Percentiles rank a stretch among this genome's conserved stretches.
These are phyloP conservation scores for Candida ortonii DNA, from an alignment of 805 yeast genomes.

Conservation along the genomic window DNA sequence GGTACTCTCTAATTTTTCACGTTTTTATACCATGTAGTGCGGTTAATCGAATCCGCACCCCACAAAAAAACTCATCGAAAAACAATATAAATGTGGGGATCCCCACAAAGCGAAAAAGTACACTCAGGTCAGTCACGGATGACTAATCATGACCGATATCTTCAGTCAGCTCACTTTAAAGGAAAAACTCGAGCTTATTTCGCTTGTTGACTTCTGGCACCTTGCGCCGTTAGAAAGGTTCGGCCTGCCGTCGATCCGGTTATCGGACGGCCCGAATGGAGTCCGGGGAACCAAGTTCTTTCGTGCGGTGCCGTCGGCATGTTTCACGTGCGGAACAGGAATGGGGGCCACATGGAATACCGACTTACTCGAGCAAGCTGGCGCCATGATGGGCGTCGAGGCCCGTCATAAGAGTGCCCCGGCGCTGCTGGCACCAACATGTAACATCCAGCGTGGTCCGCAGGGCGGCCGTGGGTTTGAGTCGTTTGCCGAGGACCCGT, in stretches of 20 bases:
- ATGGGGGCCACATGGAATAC: slow-evolving; percentile 44
- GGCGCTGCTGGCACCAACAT: slow-evolving; percentile 35
- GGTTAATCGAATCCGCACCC: no score
- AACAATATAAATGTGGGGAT: no score
- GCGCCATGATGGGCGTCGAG: slow-evolving; percentile 42
- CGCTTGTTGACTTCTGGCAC: slow-evolving; percentile 40
- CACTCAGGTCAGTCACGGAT: no score
- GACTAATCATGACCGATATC: no score
- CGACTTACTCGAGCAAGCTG: slow-evolving; percentile 37
- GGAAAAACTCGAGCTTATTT: slow-evolving; percentile 34
- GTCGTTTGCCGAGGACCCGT: slow-evolving; percentile 61
- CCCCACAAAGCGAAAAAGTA: no score
- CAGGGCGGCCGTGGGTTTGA: slow-evolving; percentile 60
- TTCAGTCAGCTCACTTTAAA: slow-evolving; percentile 28
- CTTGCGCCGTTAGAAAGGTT: slow-evolving; percentile 34
- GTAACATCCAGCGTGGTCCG: slow-evolving; percentile 43
- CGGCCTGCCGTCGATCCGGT: slow-evolving; percentile 35
- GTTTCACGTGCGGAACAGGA: slow-evolving; percentile 47
- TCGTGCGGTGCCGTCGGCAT: slow-evolving; percentile 40
- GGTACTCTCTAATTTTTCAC: no score
- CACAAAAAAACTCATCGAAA: no score
- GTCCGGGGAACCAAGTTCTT: slow-evolving; percentile 43
- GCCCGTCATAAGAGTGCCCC: slow-evolving; percentile 44
- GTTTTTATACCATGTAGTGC: no score
- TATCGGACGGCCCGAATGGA: slow-evolving; percentile 49